phyloP scores from a whole-genome alignment of 805 yeast genomes.

The Wickerhamiella alocasiicola region DNA sequence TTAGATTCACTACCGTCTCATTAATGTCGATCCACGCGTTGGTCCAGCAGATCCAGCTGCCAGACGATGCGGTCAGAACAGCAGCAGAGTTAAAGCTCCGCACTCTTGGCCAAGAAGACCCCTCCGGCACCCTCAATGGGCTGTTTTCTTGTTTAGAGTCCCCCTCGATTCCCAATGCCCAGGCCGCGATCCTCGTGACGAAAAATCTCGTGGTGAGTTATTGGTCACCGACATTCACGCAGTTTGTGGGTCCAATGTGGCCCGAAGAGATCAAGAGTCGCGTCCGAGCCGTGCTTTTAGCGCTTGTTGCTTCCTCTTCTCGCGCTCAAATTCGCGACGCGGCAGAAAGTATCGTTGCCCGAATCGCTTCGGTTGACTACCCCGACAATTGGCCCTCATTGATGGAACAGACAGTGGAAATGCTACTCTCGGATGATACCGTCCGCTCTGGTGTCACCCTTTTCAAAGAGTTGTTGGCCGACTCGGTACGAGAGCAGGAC shows the following conservation, averaged over 20 bases:
- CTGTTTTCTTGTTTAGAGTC: slow-evolving; percentile 13
- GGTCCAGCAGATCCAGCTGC: slow-evolving; percentile 7
- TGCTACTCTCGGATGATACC: slow-evolving; percentile 36
- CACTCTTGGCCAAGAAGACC: background rate
- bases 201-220: slow-evolving; percentile 54
- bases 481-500: slow-evolving; percentile 72
- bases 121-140: slow-evolving; percentile 14
- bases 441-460: slow-evolving; percentile 29
- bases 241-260: slow-evolving; percentile 57
- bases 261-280: slow-evolving; percentile 37
- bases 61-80: background rate
- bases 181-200: slow-evolving; percentile 52
- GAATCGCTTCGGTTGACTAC: slow-evolving; percentile 76
- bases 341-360: slow-evolving; percentile 64
- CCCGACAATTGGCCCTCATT: slow-evolving; percentile 94
- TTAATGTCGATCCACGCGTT: slow-evolving; percentile 5
- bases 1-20: background rate
- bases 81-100: slow-evolving; percentile 8
- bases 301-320: slow-evolving; percentile 38
- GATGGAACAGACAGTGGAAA: slow-evolving; percentile 13
- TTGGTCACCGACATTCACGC: slow-evolving; percentile 78
- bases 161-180: slow-evolving; percentile 25
- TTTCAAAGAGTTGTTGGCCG: slow-evolving; percentile 65
- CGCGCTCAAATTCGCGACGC: slow-evolving; percentile 44
- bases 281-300: slow-evolving; percentile 41